Evolutionary conservation across 306 rosid species (phyloP), one percentile per base, ranked within the genome.

Genomic region (Fragaria nilgerrensis): DNA sequence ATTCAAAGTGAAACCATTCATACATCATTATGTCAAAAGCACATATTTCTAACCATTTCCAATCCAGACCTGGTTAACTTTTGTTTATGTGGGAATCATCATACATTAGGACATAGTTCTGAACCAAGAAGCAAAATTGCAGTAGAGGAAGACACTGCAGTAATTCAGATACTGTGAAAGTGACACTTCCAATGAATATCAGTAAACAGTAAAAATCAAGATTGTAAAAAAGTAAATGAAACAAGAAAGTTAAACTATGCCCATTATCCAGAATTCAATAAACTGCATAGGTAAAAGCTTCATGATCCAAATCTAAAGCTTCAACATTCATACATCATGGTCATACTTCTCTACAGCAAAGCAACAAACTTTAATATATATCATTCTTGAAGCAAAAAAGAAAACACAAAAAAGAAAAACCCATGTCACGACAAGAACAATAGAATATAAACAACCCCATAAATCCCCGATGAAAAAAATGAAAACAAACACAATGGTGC

Each of bases 351-450:
- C 8, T 3, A 44, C 43, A 29, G 68, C 32, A 63, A 50, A 32
- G 47, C 13, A 22, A 9, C 7, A 15, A 66, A 64, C 5, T 47
- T 62, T 32, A 45, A 39, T 37, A 9, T 4, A 39, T 37, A 9
- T 4, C 15, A 65, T 25, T 61, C 62, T 62, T 29, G 39, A 27
- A 32, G n/a, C 68, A 5, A 29, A 34, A 49, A 75, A 59, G 22
- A 64, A 23, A 11, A 53, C 23, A 22, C 37, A n/a, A 23, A 15
- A n/a, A 62, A 53, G 59, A 70, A 70, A 58, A 32, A 72, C 22
- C 53, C 65, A 67, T 48, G 72, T 65, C 79, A 10, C 71, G 72
- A 76, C 79, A 64, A 76, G 67, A 66, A 73, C 50, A 73, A 25
- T n/a, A 48, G 8, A 49, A 20, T 12, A 39, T 17, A 69, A 68